Evolutionary conservation across 306 rosid genomes (phyloP), one percentile per base, ranked within the genome.

Genomic region (Trichosanthes cucumerina): DNA sequence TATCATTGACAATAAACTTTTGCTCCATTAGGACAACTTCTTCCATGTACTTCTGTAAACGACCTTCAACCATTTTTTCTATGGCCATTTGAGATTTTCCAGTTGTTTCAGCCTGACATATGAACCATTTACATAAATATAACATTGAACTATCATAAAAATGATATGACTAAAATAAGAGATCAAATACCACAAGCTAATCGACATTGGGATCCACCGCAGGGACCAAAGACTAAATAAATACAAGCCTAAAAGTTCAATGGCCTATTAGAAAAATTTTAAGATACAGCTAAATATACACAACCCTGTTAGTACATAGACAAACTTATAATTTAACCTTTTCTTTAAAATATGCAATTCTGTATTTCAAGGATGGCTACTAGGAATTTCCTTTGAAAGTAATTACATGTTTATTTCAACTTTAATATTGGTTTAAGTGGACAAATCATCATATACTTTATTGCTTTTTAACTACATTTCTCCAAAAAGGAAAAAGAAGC

Each of bases 51-150:
- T 94, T 94, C 80, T 93, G 95, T 44, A 92, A 69, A 19, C 96
- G 95, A 63, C 98, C 98, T 84, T 94, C 98, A 56, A 94, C 98
- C 87, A 95, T 94, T 86, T 92, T 94, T 36, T 92, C 93, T 78
- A 94, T 84, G 79, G 98, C 93, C 90, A 91, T 90, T 80, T 88
- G 92, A 78, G 97, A 16, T 86, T 90, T 94, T 38, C 95, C 96
- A 26, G 96, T 85, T 75, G 91, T 82, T 85, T 92, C 89, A 24
- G 98, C 98, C 98, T 94, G 89, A 81, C 71, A 84, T 76, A 76
- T 24, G 86, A 84, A 63, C 78, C 58, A 56, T 33, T 57, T 58
- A 68, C 47, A 53, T 9, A 74, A 46, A 34, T 58, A 38, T 54
- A 0, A 12, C 64, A 54, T 36, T 52, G 19, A 54, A 12, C 23